phyloP scores from a whole-genome alignment of 768 basidiomycete species.

The Mrakia hoshinonis region DNA sequence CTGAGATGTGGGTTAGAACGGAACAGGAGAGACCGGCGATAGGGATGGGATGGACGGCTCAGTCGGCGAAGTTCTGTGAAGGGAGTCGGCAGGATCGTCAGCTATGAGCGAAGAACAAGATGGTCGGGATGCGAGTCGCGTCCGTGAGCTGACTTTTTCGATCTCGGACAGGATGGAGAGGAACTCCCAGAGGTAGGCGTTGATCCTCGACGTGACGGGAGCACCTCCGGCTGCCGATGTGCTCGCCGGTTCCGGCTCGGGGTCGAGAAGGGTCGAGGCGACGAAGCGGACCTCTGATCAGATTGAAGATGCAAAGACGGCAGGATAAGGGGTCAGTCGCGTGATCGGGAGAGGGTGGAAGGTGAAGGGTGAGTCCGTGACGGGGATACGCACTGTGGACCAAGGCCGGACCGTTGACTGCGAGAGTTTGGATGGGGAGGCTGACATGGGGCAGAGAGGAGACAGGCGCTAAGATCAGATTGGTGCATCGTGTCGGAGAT shows the following conservation, averaged over 20 bases:
- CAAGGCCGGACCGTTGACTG: slow-evolving; percentile 38
- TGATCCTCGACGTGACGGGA: slow-evolving; percentile 30
- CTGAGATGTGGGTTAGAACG: too few species aligned
- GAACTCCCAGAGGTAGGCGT: slow-evolving; percentile 56
- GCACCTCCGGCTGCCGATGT: too few species aligned
- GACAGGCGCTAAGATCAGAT: background rate
- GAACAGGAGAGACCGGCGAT: too few species aligned
- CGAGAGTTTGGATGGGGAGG: slow-evolving; percentile 65
- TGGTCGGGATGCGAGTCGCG: background rate
- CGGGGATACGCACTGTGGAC: slow-evolving; percentile 50
- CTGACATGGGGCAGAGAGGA: slow-evolving; percentile 41
- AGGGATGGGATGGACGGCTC: background rate
- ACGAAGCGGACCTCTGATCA: slow-evolving; percentile 68
- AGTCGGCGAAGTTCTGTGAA: slow-evolving; percentile 7
- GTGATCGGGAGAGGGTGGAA: too few species aligned
- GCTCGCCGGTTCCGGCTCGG: slow-evolving; percentile 43
- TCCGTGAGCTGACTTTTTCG: slow-evolving; percentile 49
- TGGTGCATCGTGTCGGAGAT: background rate
- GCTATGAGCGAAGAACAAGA: background rate
- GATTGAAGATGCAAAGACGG: background rate
- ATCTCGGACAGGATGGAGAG: slow-evolving; percentile 83
- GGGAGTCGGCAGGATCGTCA: background rate
- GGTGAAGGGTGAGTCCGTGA: background rate
- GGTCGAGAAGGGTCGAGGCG: slow-evolving; percentile 83
- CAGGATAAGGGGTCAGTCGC: too few species aligned